Evolutionary conservation across 2,329 filamentous ascomycete genomes (phyloP).

Genomic region (Alternaria alternata): DNA sequence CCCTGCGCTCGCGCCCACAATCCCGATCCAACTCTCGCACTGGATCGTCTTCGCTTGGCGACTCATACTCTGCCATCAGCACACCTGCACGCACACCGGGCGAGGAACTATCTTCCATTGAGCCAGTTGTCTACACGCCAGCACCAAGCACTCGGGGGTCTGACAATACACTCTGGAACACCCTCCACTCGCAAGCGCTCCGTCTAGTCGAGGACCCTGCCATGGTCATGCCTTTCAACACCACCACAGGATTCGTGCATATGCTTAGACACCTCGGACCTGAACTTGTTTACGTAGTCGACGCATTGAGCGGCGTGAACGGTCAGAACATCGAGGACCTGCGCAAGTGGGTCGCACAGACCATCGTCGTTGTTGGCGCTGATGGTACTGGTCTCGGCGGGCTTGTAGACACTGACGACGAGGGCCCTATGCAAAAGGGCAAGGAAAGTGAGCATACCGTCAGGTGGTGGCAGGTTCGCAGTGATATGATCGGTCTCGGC

Average conservation of each 20-base stretch:
- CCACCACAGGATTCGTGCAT: constrained; percentile 81
- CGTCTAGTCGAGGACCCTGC: constrained; percentile 82
- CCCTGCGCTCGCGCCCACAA: constrained; percentile 70
- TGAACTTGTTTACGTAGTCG: constrained; percentile 86
- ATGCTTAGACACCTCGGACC: constrained; percentile 87
- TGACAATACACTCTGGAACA: constrained; percentile 71
- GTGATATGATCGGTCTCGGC: constrained; percentile 83
- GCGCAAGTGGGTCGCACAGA: constrained; percentile 67
- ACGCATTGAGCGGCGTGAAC: constrained; percentile 78
- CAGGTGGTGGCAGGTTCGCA: constrained; percentile 76
- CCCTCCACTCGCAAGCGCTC: constrained; percentile 80
- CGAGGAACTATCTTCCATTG: constrained; percentile 61
- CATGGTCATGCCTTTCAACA: constrained; percentile 89
- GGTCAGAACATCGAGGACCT: constrained; percentile 77
- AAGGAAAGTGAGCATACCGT: constrained; percentile 40
- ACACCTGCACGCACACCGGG: constrained; percentile 71
- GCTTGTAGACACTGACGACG: constrained; percentile 69
- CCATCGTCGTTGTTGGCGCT: constrained; percentile 66
- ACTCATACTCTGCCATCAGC: constrained; percentile 88
- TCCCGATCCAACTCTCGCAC: constrained; percentile 29
- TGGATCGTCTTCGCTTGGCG: constrained; percentile 69
- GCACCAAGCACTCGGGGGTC: constrained; percentile 45
- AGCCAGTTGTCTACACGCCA: constrained; percentile 50
- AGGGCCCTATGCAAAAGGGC: constrained; percentile 49
- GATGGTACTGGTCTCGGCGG: constrained; percentile 54